Conservation (phyloP, 2,329 filamentous ascomycete species). For the Periconia macrospinosa region DNA sequence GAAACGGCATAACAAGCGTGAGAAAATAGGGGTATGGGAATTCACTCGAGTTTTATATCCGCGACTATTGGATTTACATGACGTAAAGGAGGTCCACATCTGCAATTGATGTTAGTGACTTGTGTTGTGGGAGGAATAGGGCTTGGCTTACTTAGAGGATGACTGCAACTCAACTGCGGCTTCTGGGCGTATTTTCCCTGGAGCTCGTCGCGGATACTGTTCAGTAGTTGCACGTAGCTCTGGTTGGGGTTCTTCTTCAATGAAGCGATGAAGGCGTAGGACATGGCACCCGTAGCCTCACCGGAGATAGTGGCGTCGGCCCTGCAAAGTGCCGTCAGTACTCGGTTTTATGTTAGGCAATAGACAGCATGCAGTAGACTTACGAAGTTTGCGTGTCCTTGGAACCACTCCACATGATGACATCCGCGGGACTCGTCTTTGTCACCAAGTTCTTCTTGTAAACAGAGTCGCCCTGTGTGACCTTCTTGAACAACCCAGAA, state of each 20-base stretch:
- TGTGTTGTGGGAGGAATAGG: background rate
- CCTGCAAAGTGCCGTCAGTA: slow-evolving; percentile 49
- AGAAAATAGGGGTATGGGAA: background rate
- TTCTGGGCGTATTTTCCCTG: slow-evolving; percentile 88
- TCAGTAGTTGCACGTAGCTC: slow-evolving; percentile 93
- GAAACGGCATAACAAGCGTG: background rate
- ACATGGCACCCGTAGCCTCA: slow-evolving; percentile 96
- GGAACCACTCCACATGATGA: slow-evolving; percentile 97
- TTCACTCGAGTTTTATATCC: background rate
- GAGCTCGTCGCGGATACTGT: slow-evolving; percentile 90
- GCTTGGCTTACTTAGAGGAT: slow-evolving; percentile 79
- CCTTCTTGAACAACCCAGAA: slow-evolving; percentile 86
- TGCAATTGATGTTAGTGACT: slow-evolving; percentile 17
- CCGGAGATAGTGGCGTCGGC: slow-evolving; percentile 87
- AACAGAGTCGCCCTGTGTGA: slow-evolving; percentile 74
- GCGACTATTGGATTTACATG: slow-evolving; percentile 35
- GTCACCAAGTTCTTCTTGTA: slow-evolving; percentile 81
- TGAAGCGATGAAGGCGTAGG: slow-evolving; percentile 90
- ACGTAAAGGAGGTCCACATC: slow-evolving; percentile 50
- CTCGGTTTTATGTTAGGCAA: background rate
- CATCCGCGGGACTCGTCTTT: slow-evolving; percentile 91
- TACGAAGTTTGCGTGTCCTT: slow-evolving; percentile 94
- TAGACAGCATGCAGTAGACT: slow-evolving; percentile 49
- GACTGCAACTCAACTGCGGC: slow-evolving; percentile 93
- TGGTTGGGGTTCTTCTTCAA: slow-evolving; percentile 93